Base-by-base conservation (phyloP, 1,139 yeast species). In the Debaryomyces robertsiae region DNA sequence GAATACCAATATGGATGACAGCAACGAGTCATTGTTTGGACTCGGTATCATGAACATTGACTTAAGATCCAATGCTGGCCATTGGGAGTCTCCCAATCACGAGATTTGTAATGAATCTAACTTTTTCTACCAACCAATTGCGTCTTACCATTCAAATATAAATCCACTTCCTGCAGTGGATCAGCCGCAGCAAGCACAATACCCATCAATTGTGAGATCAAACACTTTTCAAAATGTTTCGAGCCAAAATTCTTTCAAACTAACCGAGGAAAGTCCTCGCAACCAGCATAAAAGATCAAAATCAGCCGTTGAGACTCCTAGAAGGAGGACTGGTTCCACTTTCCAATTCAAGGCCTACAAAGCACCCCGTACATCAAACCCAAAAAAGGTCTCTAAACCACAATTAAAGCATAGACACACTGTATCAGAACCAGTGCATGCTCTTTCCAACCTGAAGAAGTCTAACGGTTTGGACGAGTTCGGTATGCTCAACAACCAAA, bases 261-360 rank as follows among this genome's bases (percentile, higher is more conserved):
- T 39, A 23, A 40, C 31, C 22, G 46, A 28, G 19, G 10, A 18
- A 33, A 15, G 44, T 39, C 6, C 13, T 11, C 17, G 5, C 14
- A 11, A 9, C 13, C 19, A 13, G 24, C 33, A 34, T 38, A 44
- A 32, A 30, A 37, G 37, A 49, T 50, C 67, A 15, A 63, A 60
- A 45, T 60, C 67, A 6, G 42, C 50, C 3, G 29, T 50, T 5
- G 54, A 49, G 16, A 50, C 54, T 36, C 38, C 52, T 6, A 58
- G 57, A 43, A 59, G 58, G 48, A 65, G 56, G 42, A 47, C 52
- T 30, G 49, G 54, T 15, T 59, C 63, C 37, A 65, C 62, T 41
- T 58, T 67, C 42, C 74, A 66, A 49, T 69, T 66, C 57, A 69
- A 66, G 47, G 54, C 65, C n/a, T 67, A 68, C 55, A 61, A 57